A percentile compares a stretch with the other conserved stretches of the same genome.
Evolutionary conservation across 1,284 basidiomycete genomes (phyloP).

Genomic region (Leucoagaricus sp.): DNA sequence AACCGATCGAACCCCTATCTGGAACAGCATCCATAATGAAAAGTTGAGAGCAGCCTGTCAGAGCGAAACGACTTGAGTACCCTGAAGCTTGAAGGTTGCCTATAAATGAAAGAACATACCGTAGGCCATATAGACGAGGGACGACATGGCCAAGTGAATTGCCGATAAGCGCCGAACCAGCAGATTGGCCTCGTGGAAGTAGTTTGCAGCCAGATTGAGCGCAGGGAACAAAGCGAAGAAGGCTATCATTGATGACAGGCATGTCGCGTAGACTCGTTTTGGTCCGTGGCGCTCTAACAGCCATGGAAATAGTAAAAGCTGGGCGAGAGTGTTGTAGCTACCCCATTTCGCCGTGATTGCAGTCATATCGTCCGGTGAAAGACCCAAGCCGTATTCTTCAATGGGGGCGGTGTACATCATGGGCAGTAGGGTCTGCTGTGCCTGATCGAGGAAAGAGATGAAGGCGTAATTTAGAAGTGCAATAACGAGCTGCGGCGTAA

Average conservation of each 20-base stretch:
- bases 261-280: conserved; percentile 8
- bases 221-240: conserved; percentile 14
- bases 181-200: conserved; percentile 24
- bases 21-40: conserved; percentile 14
- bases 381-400: conserved; percentile 7
- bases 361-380: conserved; percentile 34
- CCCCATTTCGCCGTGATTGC: conserved; percentile 39
- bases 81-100: no score
- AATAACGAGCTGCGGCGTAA: conserved; percentile 22
- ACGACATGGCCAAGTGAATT: conserved; percentile 32
- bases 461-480: conserved; percentile 34
- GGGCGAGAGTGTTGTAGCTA: conserved; percentile 9
- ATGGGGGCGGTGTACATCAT: conserved; percentile 37
- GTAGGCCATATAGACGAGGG: conserved; percentile 44
- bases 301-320: conserved; percentile 17
- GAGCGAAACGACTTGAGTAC: not conserved
- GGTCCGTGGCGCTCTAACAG: conserved; percentile 15
- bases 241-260: conserved; percentile 8
- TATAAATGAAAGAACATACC: no score
- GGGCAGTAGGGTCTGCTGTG: conserved; percentile 33
- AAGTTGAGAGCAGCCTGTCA: conserved; percentile 9
- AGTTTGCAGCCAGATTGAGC: conserved; percentile 1
- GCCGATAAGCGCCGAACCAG: conserved; percentile 36
- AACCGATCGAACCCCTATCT: conserved; percentile 4
- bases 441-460: conserved; percentile 38